These are phyloP conservation scores for Fusarium paranaense DNA, from an alignment of 2,329 filamentous ascomycete genomes.

Conservation along the genomic window DNA sequence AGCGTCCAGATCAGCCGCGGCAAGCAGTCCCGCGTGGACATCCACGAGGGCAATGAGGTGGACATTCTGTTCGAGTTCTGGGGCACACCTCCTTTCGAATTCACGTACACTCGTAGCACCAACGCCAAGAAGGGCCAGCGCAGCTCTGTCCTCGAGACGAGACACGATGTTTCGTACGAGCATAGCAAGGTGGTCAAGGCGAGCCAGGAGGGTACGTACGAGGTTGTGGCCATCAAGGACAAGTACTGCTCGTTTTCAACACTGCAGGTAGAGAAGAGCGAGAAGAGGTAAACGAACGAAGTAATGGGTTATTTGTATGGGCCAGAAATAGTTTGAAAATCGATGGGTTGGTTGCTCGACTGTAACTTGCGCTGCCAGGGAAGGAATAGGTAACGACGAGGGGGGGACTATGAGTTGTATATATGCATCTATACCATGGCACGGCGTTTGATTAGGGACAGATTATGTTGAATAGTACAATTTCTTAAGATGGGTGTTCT, in stretches of 20 bases:
- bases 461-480: constrained; percentile 41
- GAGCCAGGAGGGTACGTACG: constrained; percentile 95
- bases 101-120: constrained; percentile 92
- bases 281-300: constrained; percentile 50
- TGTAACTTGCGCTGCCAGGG: constrained; percentile 27
- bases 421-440: constrained; percentile 56
- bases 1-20: constrained; percentile 92
- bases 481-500: background rate
- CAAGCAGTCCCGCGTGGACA: constrained; percentile 83
- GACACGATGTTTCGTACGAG: constrained; percentile 86
- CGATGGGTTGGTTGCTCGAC: constrained; percentile 29
- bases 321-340: constrained; percentile 34
- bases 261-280: constrained; percentile 66
- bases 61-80: constrained; percentile 96
- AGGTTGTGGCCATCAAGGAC: constrained; percentile 97
- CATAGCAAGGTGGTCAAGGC: constrained; percentile 84
- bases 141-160: constrained; percentile 86
- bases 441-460: constrained; percentile 48
- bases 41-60: constrained; percentile 95
- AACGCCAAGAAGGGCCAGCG: constrained; percentile 85
- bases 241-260: constrained; percentile 90
- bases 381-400: constrained; percentile 27
- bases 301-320: background rate
- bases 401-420: constrained; percentile 40
- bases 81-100: constrained; percentile 96